Percentiles rank a stretch among this genome's conserved stretches.
phyloP scores from a whole-genome alignment of 1,284 basidiomycete species.

The Vanrija sp. region DNA sequence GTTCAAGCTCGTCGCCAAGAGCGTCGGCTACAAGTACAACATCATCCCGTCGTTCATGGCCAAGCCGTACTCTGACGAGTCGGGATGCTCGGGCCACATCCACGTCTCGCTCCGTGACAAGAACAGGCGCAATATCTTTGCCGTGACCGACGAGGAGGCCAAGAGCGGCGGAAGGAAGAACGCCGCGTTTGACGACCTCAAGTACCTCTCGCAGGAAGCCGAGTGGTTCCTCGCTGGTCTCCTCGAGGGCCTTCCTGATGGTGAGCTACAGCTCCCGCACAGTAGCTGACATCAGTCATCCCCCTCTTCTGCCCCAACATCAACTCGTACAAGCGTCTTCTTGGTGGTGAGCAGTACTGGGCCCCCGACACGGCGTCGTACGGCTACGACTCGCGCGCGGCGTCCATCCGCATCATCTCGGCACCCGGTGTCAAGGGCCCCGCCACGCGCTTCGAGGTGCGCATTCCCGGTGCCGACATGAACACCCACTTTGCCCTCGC shows the following conservation, averaged over 20 bases:
- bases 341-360: conserved; percentile 91
- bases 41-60: conserved; percentile 97
- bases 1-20: conserved; percentile 91
- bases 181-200: conserved; percentile 75
- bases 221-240: conserved; percentile 92
- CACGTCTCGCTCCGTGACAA: conserved; percentile 79
- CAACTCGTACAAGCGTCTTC: conserved; percentile 95
- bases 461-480: conserved; percentile 89
- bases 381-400: conserved; percentile 89
- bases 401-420: conserved; percentile 83
- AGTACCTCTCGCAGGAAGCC: conserved; percentile 73
- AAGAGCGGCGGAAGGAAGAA: conserved; percentile 60
- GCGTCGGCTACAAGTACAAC: conserved; percentile 80
- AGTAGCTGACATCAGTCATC: conserved; percentile 34
- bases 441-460: conserved; percentile 82
- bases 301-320: conserved; percentile 76
- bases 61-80: conserved; percentile 79
- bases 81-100: conserved; percentile 87
- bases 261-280: conserved; percentile 51
- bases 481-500: conserved; percentile 85
- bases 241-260: conserved; percentile 79
- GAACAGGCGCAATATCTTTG: conserved; percentile 74
- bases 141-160: conserved; percentile 55
- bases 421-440: conserved; percentile 75
- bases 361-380: conserved; percentile 84